phyloP scores from a whole-genome alignment of 768 basidiomycete genomes.

The Termitomyces heimii region DNA sequence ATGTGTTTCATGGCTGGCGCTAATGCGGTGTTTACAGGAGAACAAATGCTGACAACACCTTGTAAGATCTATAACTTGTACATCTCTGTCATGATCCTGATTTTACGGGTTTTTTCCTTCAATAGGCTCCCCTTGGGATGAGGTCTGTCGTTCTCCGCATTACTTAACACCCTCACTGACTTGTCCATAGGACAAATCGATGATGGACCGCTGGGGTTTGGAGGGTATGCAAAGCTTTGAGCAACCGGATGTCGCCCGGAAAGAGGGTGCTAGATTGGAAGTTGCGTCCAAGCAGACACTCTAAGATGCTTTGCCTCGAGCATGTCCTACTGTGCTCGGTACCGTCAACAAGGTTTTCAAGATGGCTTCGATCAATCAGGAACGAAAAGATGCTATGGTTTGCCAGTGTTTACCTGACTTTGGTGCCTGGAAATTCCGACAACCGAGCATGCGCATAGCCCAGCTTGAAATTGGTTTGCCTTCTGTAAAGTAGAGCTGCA shows the following conservation, averaged over 20 bases:
- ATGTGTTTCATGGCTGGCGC: slow-evolving; percentile 99
- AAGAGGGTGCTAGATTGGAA: slow-evolving; percentile 35
- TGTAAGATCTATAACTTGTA: slow-evolving; percentile 45
- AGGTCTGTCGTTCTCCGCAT: slow-evolving; percentile 36
- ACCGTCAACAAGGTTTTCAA: slow-evolving; percentile 5
- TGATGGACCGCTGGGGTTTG: slow-evolving; percentile 92
- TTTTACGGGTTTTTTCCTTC: slow-evolving; percentile 5
- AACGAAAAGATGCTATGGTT: slow-evolving; percentile 1
- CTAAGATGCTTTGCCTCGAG: neutral
- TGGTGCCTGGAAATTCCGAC: slow-evolving; percentile 12
- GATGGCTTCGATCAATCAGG: neutral
- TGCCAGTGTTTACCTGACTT: neutral
- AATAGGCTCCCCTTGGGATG: slow-evolving; percentile 89
- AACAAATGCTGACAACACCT: slow-evolving; percentile 95
- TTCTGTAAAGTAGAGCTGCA: neutral
- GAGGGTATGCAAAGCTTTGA: slow-evolving; percentile 90
- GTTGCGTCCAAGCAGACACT: slow-evolving; percentile 3
- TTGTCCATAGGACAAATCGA: slow-evolving; percentile 69
- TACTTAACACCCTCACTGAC: slow-evolving; percentile 1
- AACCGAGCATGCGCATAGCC: neutral
- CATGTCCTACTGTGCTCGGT: slow-evolving; percentile 8
- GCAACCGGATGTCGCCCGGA: slow-evolving; percentile 52
- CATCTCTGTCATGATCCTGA: slow-evolving; percentile 7
- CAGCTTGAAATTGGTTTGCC: neutral
- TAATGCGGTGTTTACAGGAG: slow-evolving; percentile 98